Evolutionary conservation across 805 yeast species (phyloP).

Genomic region (Candida pseudofarinosa): DNA sequence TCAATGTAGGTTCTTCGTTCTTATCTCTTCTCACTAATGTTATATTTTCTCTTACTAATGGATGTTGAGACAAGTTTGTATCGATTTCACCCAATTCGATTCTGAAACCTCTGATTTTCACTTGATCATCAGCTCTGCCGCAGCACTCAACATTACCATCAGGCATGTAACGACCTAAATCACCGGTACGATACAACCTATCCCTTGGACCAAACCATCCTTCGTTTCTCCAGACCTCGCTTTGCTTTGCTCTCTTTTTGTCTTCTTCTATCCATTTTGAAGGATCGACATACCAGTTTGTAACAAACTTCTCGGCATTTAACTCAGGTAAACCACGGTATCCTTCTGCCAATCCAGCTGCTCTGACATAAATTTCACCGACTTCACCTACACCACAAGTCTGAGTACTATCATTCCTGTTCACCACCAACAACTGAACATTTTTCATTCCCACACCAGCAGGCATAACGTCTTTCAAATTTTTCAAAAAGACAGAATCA

Average conservation of each 20-base stretch:
- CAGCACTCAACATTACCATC: constrained; percentile 98
- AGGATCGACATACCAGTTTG: constrained; percentile 83
- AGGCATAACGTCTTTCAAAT: constrained; percentile 93
- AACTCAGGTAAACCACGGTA: constrained; percentile 88
- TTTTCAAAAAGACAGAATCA: constrained; percentile 71
- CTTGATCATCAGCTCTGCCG: constrained; percentile 99
- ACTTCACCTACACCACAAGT: constrained; percentile 98
- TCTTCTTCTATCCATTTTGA: constrained; percentile 60
- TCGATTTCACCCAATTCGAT: constrained; percentile 98
- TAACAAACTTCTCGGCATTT: constrained; percentile 81
- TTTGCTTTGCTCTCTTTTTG: constrained; percentile 34
- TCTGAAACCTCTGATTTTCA: constrained; percentile 96
- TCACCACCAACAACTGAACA: constrained; percentile 91
- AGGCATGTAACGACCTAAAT: constrained; percentile 91
- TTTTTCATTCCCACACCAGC: constrained; percentile 98
- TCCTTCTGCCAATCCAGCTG: constrained; percentile 97
- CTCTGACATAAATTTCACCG: constrained; percentile 97
- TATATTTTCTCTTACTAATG: constrained; percentile 85
- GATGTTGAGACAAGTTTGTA: constrained; percentile 93
- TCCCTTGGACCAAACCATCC: constrained; percentile 93
- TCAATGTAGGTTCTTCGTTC: constrained; percentile 86
- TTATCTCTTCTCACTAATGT: constrained; percentile 89
- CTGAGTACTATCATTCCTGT: constrained; percentile 81
- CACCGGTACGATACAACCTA: constrained; percentile 94
- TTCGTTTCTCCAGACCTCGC: constrained; percentile 65